These are phyloP conservation scores for Phoma herbarum DNA, from an alignment of 2,329 filamentous ascomycete genomes.

Conservation along the genomic window DNA sequence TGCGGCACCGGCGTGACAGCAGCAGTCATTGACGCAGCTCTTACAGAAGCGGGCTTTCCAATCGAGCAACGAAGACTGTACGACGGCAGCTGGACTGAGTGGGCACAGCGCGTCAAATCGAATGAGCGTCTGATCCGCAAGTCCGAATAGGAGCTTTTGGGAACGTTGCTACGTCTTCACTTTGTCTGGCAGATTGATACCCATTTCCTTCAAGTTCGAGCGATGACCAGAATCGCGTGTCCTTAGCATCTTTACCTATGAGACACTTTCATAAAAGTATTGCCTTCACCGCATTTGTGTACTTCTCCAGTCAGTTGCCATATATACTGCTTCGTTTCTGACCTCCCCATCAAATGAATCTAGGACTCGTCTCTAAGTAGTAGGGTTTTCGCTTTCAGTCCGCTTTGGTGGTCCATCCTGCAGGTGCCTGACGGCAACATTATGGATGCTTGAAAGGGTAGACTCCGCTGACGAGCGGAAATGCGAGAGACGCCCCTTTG, in stretches of 20 bases:
- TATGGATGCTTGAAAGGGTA: too few species aligned
- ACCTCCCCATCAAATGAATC: background rate
- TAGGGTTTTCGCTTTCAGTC: too few species aligned
- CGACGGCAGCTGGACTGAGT: constrained; percentile 97
- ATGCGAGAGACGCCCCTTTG: too few species aligned
- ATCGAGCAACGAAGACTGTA: constrained; percentile 78
- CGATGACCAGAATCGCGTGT: background rate
- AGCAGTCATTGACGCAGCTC: constrained; percentile 85
- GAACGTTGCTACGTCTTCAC: background rate
- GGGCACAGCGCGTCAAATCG: constrained; percentile 71
- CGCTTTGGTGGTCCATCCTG: too few species aligned
- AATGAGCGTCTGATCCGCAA: constrained; percentile 71
- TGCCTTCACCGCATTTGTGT: background rate
- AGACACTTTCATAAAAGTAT: background rate
- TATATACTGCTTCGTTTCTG: background rate
- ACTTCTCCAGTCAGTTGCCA: too few species aligned
- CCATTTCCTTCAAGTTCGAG: constrained; percentile 8
- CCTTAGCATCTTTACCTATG: background rate
- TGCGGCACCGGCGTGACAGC: constrained; percentile 97
- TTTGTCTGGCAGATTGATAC: constrained; percentile 19
- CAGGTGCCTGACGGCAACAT: too few species aligned
- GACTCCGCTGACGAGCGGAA: too few species aligned
- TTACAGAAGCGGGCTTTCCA: constrained; percentile 80
- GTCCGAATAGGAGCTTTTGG: constrained; percentile 32
- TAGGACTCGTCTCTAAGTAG: too few species aligned